Percentiles rank a stretch among this genome's conserved stretches.
These are phyloP conservation scores for Perkinsus olseni DNA, from an alignment of 169 alveolate genomes.

Conservation along the genomic window DNA sequence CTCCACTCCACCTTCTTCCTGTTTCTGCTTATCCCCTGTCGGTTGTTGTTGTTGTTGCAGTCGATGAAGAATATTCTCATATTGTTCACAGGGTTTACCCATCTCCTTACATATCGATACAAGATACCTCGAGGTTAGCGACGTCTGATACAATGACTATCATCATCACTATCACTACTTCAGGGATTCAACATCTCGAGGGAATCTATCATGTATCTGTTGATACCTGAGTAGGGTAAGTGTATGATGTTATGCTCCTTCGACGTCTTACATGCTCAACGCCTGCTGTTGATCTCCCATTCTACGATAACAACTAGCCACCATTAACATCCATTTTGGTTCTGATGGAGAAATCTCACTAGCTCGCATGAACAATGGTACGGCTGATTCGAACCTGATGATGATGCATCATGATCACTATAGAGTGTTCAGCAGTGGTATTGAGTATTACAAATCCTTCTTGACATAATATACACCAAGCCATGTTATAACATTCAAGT, in stretches of 20 bases:
- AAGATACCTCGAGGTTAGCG: slow-evolving; percentile 22
- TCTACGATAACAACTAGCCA: slow-evolving; percentile 78
- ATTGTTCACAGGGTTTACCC: slow-evolving; percentile 41
- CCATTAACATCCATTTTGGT: slow-evolving; percentile 74
- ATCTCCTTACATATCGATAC: slow-evolving; percentile 45
- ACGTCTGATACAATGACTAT: neutral
- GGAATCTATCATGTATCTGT: slow-evolving; percentile 50
- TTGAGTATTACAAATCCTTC: slow-evolving; percentile 50
- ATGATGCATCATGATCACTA: neutral
- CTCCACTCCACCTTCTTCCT: neutral
- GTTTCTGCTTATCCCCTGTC: neutral
- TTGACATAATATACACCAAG: slow-evolving; percentile 77
- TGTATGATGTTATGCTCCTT: slow-evolving; percentile 52
- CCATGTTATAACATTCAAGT: slow-evolving; percentile 76
- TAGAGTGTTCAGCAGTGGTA: neutral
- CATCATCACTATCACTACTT: neutral
- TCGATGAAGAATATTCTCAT: neutral
- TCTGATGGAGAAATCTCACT: slow-evolving; percentile 72
- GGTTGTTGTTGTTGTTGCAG: neutral
- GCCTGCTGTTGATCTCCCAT: slow-evolving; percentile 66
- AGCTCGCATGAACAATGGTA: slow-evolving; percentile 72
- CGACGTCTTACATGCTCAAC: slow-evolving; percentile 49
- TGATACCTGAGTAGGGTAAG: slow-evolving; percentile 65
- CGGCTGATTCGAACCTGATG: slow-evolving; percentile 54
- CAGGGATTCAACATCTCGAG: slow-evolving; percentile 25